phyloP scores from a whole-genome alignment of 129 eudicot species.

The Calendula officinalis region DNA sequence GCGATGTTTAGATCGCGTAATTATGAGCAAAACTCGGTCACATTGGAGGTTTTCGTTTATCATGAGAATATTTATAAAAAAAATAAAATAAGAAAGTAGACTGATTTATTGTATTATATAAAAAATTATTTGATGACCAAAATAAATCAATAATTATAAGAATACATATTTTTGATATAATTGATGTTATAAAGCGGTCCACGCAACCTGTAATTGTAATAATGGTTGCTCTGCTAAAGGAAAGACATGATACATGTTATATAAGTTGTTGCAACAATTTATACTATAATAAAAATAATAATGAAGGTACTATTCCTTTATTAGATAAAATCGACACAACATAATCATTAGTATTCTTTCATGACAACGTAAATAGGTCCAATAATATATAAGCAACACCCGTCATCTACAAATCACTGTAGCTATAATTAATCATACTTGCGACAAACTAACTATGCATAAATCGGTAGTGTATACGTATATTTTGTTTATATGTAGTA shows the following conservation, averaged over 20 bases:
- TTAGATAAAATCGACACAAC: no score
- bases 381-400: no score
- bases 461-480: no score
- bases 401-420: no score
- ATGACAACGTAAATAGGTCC: no score
- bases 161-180: background rate
- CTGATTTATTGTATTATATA: conserved; percentile 9
- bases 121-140: conserved; percentile 7
- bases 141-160: conserved; percentile 1
- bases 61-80: background rate
- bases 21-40: no score
- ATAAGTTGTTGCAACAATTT: conserved; percentile 14
- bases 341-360: no score
- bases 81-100: background rate
- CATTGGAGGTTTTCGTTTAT: background rate
- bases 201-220: conserved; percentile 21
- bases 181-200: conserved; percentile 5
- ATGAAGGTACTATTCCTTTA: no score
- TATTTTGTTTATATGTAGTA: no score
- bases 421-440: no score
- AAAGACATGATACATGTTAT: conserved; percentile 2
- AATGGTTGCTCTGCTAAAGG: conserved; percentile 7
- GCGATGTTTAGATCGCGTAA: no score
- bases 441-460: no score
- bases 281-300: background rate